phyloP scores from a whole-genome alignment of 1,139 yeast genomes.

The Diutina neorugosa region DNA sequence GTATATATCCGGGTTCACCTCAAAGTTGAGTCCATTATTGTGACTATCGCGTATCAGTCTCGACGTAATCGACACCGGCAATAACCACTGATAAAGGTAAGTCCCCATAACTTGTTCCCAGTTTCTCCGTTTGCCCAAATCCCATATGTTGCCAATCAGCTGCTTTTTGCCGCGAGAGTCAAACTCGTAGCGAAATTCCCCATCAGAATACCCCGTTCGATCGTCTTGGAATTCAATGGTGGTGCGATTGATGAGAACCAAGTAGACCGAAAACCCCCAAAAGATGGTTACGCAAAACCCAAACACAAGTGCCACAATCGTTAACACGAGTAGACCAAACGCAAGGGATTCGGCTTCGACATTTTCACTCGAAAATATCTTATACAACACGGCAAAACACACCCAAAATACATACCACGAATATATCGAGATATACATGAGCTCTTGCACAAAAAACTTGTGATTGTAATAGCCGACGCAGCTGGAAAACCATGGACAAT shows the following conservation, averaged over 20 bases:
- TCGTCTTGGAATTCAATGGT: slow-evolving; percentile 74
- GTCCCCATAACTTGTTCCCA: slow-evolving; percentile 68
- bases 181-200: slow-evolving; percentile 20
- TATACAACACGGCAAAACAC: slow-evolving; percentile 30
- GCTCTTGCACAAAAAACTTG: slow-evolving; percentile 66
- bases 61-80: slow-evolving; percentile 40
- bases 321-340: slow-evolving; percentile 47
- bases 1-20: slow-evolving; percentile 31
- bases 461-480: slow-evolving; percentile 82
- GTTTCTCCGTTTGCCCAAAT: slow-evolving; percentile 52
- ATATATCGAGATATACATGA: slow-evolving; percentile 42
- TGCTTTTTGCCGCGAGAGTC: slow-evolving; percentile 17
- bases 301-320: slow-evolving; percentile 50
- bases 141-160: slow-evolving; percentile 55
- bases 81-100: slow-evolving; percentile 50
- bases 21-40: slow-evolving; percentile 41
- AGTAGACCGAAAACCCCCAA: slow-evolving; percentile 45
- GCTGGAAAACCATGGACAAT: slow-evolving; percentile 92
- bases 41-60: slow-evolving; percentile 14
- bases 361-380: slow-evolving; percentile 35
- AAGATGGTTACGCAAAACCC: slow-evolving; percentile 52
- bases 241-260: slow-evolving; percentile 53
- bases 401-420: slow-evolving; percentile 28
- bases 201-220: slow-evolving; percentile 26
- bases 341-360: slow-evolving; percentile 31